phyloP scores from a whole-genome alignment of 345 rosid species.

The Acer saccharum region DNA sequence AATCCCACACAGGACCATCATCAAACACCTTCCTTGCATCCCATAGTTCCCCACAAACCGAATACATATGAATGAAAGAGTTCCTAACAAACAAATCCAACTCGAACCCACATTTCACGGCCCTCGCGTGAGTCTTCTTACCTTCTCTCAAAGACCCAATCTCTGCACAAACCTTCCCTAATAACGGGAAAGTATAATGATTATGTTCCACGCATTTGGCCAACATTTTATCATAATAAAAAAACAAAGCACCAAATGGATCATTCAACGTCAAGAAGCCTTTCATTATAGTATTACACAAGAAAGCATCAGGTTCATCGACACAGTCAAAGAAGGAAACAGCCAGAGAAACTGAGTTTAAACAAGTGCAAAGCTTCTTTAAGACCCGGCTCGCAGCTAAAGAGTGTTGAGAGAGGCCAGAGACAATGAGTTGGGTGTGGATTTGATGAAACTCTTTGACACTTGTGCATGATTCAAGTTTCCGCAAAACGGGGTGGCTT shows the following conservation, averaged over 20 bases:
- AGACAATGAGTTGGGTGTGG: slow-evolving; percentile 43
- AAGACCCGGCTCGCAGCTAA: slow-evolving; percentile 49
- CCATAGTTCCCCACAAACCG: slow-evolving; percentile 35
- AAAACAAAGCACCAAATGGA: slow-evolving; percentile 43
- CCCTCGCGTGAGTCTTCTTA: slow-evolving; percentile 37
- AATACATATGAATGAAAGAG: slow-evolving; percentile 48
- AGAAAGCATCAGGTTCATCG: slow-evolving; percentile 56
- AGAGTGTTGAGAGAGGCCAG: slow-evolving; percentile 49
- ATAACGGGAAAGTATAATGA: slow-evolving; percentile 59
- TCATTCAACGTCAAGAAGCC: slow-evolving; percentile 35
- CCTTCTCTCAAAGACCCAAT: slow-evolving; percentile 47
- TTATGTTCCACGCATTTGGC: slow-evolving; percentile 45
- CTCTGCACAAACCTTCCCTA: slow-evolving; percentile 50
- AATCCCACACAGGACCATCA: slow-evolving; percentile 40
- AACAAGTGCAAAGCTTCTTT: slow-evolving; percentile 56
- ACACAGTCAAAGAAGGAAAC: slow-evolving; percentile 42
- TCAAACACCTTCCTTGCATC: slow-evolving; percentile 49
- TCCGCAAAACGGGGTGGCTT: slow-evolving; percentile 44
- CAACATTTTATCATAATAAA: slow-evolving; percentile 59
- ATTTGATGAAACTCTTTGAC: slow-evolving; percentile 46
- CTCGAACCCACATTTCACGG: slow-evolving; percentile 38
- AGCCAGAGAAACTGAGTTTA: slow-evolving; percentile 41
- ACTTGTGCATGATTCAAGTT: slow-evolving; percentile 39
- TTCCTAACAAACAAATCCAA: slow-evolving; percentile 49
- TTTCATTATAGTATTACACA: slow-evolving; percentile 60